A percentile compares a stretch with the other conserved stretches of the same genome.
Conservation (phyloP, 148 eudicot species). For the Amaranthus palmeri region DNA sequence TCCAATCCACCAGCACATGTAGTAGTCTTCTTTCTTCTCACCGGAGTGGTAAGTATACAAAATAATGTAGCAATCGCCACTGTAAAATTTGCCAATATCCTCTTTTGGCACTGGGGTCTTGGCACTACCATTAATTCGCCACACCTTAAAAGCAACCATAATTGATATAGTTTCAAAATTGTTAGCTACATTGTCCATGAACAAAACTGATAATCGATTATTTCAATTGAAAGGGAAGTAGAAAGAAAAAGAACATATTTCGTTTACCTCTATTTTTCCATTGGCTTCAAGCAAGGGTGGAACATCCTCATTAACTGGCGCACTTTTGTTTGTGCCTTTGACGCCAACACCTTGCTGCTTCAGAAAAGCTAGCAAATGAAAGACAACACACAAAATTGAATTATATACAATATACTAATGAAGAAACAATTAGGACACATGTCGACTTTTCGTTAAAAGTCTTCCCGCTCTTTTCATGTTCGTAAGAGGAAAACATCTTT, state of each 20-base stretch:
- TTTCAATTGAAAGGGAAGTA: not conserved
- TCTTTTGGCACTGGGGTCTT: conserved; percentile 78
- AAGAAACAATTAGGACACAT: too few relatives aligned
- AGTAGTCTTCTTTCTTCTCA: conserved; percentile 95
- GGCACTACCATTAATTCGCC: conserved; percentile 87
- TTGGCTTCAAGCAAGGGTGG: conserved; percentile 94
- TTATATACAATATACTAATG: not conserved
- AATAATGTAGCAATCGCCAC: conserved; percentile 95
- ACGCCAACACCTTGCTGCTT: conserved; percentile 95
- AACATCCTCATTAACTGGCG: conserved; percentile 82
- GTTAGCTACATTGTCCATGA: not conserved
- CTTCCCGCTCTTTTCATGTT: too few relatives aligned
- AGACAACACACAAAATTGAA: conserved; percentile 10
- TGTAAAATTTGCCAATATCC: conserved; percentile 89
- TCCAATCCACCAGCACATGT: conserved; percentile 98
- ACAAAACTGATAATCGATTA: not conserved
- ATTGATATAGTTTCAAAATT: conserved; percentile 1
- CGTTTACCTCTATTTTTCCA: conserved; percentile 87
- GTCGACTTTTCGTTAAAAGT: too few relatives aligned
- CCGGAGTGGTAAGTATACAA: conserved; percentile 85
- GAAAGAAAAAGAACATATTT: not conserved
- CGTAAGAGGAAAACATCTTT: too few relatives aligned
- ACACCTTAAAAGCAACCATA: conserved; percentile 54
- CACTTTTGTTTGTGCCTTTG: conserved; percentile 68
- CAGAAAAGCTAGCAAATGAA: conserved; percentile 63